Base-by-base conservation (phyloP, 2,329 filamentous ascomycete genomes). In the Apiospora hydei region DNA sequence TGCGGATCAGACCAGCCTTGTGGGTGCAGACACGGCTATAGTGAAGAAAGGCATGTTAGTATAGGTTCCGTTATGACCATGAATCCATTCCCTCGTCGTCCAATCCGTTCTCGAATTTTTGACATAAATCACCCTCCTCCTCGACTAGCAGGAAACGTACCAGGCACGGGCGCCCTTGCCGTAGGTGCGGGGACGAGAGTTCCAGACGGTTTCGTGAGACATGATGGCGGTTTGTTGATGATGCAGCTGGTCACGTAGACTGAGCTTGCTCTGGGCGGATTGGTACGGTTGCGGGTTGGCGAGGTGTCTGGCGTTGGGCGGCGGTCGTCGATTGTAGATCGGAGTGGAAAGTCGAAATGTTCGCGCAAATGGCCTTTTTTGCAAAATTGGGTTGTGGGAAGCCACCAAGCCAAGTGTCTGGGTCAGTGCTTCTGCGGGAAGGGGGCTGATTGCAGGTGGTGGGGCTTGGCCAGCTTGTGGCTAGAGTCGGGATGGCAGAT, bases 1-100 rank as follows among this genome's bases (percentile, higher is more conserved):
- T 99, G 90, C 96, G 95, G 92, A 99, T 98, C 81, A 99, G 92
- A 97, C 96, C 96, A 83, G 96, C 96, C 84, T 91, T 92, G 93
- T 99, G 96, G 84, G 95, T 94, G 94, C 89, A 91, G 83, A 90
- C 88, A 77, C 89, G 89, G 89, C 89, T 90, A 78, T 77, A 78
- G 66, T 76, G 51, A 74, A 34, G 68, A 41, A 26, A 16, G 10
- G 72, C 69, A 72, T 66, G 69, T 73, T 61, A 70, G 57, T 38
- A 71, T 21, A 21, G 72, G 61, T 81, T 83, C 78, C 77, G 76
- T 67, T 72, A 18, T 34, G 26, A 16, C 30, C 46, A 47, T 34
- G 57, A 16, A 30, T 38, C 16, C 18, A 41, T 70, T 71, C 73
- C 69, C 69, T 53, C 41, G 43, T 49, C 47, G 70, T 46, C 26